Base-by-base conservation (phyloP, 192 early-diverging fungal genomes). In the Coemansia sp. region DNA sequence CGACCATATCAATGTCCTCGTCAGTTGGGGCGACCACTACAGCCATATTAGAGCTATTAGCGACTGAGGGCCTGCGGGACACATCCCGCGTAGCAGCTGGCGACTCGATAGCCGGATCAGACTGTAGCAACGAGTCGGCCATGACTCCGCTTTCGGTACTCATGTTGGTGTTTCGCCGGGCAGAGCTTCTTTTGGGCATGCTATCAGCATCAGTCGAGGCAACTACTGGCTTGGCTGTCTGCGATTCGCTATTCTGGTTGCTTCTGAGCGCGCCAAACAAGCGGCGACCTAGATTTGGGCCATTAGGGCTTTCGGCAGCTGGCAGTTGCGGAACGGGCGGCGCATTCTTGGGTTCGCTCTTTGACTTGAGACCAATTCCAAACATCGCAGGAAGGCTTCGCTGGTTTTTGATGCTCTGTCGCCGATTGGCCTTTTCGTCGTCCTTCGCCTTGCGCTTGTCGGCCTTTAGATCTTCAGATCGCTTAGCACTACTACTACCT, bases 341-440 rank as follows among this genome's bases (percentile, higher is more conserved):
- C 11, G 69, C 53, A 2, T 53, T 42, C 63, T 72, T 74, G 62
- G 15, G 55, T 25, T 82, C 80, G 42, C 23, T 31, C 60, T 69
- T 74, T 3, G 72, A n/a, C 55, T 76, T 76, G 17, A 66, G 48
- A 12, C 80, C 80, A 51, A 81, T 72, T 23, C 74, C 74, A 75
- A 82, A 77, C 75, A 82, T 82, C 8, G 80, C 80, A 8, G 80
- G 80, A 11, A 82, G 69, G 46, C 80, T 82, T 34, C 80, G 80
- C 60, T 82, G 80, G 50, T 65, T 82, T 36, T 82, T 82, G 72
- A 82, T 71, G 53, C 80, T 82, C 72, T 82, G 80, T 37, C 80
- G 72, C 66, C 80, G 72, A 39, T 23, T 72, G 25, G 71, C 66
- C 68, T 74, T 77, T 57, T 72, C 80, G 14, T 51, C 25, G 45